Percentiles rank a stretch among this genome's conserved stretches.
phyloP scores from a whole-genome alignment of 2,329 filamentous ascomycete species.

The Pochonia chlamydosporia region DNA sequence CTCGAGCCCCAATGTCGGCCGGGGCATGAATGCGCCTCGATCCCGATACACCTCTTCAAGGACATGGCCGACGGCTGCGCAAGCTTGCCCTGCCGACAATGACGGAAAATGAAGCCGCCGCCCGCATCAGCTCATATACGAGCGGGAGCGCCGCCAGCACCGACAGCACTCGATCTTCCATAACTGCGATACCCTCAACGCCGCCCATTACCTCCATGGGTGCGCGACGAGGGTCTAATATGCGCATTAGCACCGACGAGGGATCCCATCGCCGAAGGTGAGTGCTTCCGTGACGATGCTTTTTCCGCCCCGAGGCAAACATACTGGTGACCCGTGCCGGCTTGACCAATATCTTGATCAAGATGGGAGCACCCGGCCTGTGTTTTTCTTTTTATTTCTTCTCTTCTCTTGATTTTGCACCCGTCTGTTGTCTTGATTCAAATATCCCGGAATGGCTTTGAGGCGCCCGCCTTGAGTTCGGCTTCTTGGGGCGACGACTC shows the following conservation, averaged over 20 bases:
- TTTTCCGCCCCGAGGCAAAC: neutral
- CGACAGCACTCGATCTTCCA: slow-evolving; percentile 60
- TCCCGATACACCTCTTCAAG: slow-evolving; percentile 14
- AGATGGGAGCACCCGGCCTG: no score
- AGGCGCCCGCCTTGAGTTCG: no score
- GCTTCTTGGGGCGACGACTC: no score
- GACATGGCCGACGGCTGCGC: slow-evolving; percentile 25
- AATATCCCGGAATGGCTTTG: no score
- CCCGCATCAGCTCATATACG: slow-evolving; percentile 48
- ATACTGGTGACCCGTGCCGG: neutral
- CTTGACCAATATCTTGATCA: no score
- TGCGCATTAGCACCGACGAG: slow-evolving; percentile 35
- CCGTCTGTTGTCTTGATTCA: no score
- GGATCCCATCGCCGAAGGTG: slow-evolving; percentile 32
- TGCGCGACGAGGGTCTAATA: slow-evolving; percentile 17
- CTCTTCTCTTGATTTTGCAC: no score
- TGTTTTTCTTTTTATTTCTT: no score
- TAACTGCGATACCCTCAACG: slow-evolving; percentile 52
- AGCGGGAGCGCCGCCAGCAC: slow-evolving; percentile 47
- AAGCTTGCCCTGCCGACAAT: slow-evolving; percentile 45
- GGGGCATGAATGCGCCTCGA: slow-evolving; percentile 26
- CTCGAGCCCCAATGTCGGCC: slow-evolving; percentile 14
- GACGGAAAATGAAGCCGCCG: slow-evolving; percentile 59
- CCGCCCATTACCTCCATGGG: slow-evolving; percentile 23
- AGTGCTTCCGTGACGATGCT: slow-evolving; percentile 14